These are phyloP conservation scores for Kodamaea hsintzibuensis DNA, from an alignment of 805 yeast species.

Conservation along the genomic window DNA sequence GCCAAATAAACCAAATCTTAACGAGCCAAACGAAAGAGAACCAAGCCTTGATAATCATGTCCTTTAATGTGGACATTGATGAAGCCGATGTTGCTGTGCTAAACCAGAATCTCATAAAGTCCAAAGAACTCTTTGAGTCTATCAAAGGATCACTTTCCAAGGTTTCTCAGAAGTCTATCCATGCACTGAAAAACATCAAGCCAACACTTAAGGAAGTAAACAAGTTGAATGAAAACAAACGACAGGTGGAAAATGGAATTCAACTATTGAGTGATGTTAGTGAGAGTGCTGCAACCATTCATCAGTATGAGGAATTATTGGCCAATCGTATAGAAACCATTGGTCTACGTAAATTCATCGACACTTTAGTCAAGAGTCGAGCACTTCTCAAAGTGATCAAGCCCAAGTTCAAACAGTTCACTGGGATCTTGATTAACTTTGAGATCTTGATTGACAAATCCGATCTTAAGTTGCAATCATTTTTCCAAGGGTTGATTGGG, in stretches of 20 bases:
- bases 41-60: conserved; percentile 9
- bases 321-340: conserved; percentile 35
- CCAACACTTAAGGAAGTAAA: conserved; percentile 72
- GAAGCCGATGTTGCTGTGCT: conserved; percentile 84
- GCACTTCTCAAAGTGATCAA: conserved; percentile 46
- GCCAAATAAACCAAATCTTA: neutral
- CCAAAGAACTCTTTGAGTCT: conserved; percentile 53
- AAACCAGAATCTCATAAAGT: conserved; percentile 66
- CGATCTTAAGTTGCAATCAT: conserved; percentile 52
- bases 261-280: conserved; percentile 51
- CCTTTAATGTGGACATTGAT: conserved; percentile 53
- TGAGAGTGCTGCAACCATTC: conserved; percentile 49
- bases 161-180: conserved; percentile 53
- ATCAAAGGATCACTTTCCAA: conserved; percentile 56
- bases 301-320: conserved; percentile 39
- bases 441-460: conserved; percentile 56
- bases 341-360: conserved; percentile 40
- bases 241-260: conserved; percentile 58
- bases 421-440: conserved; percentile 65
- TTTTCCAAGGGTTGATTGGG: conserved; percentile 47
- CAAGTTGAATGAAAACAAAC: conserved; percentile 52
- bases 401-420: conserved; percentile 51
- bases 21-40: neutral
- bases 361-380: conserved; percentile 39
- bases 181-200: conserved; percentile 62